Evolutionary conservation across 73 alveolate genomes (phyloP).

Genomic region (Paramecium biaurelia): DNA sequence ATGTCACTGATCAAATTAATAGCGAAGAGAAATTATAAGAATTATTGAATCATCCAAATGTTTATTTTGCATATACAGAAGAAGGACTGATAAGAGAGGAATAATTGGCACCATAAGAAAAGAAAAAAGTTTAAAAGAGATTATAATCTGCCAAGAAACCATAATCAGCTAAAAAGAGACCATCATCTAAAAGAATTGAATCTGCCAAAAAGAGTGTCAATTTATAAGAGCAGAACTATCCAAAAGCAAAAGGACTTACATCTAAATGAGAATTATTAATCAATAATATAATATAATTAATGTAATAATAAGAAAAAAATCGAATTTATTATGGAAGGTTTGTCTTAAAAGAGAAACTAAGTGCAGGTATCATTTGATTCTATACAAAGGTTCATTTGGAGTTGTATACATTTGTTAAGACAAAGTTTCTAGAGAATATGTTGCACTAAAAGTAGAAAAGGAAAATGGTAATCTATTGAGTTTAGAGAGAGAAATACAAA

Average conservation of each 20-base stretch:
- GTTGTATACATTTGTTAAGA: slow-evolving; percentile 83
- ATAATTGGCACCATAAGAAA: slow-evolving; percentile 49
- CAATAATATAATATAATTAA: slow-evolving; percentile 46
- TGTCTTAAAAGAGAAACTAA: not conserved
- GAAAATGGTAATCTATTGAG: slow-evolving; percentile 30
- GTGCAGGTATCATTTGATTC: not conserved
- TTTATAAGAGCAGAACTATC: slow-evolving; percentile 47
- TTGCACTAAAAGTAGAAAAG: slow-evolving; percentile 76
- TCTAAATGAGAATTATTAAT: not conserved
- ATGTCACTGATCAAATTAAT: slow-evolving; percentile 65
- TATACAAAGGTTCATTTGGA: slow-evolving; percentile 93
- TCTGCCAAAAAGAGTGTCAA: slow-evolving; percentile 29
- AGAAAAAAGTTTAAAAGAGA: slow-evolving; percentile 43
- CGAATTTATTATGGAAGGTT: slow-evolving; percentile 3
- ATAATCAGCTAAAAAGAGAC: slow-evolving; percentile 55
- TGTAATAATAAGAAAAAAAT: not conserved
- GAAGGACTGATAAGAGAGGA: slow-evolving; percentile 89
- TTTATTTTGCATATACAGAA: slow-evolving; percentile 81
- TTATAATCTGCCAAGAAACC: slow-evolving; percentile 59
- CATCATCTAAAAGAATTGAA: slow-evolving; percentile 42
- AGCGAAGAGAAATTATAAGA: slow-evolving; percentile 76
- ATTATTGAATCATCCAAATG: slow-evolving; percentile 71
- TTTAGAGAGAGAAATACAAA: slow-evolving; percentile 27
- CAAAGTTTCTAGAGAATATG: slow-evolving; percentile 74
- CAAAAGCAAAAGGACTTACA: slow-evolving; percentile 51